Evolutionary conservation across 139 green algal genomes (phyloP).

Genomic region (Tetraselmis striata): DNA sequence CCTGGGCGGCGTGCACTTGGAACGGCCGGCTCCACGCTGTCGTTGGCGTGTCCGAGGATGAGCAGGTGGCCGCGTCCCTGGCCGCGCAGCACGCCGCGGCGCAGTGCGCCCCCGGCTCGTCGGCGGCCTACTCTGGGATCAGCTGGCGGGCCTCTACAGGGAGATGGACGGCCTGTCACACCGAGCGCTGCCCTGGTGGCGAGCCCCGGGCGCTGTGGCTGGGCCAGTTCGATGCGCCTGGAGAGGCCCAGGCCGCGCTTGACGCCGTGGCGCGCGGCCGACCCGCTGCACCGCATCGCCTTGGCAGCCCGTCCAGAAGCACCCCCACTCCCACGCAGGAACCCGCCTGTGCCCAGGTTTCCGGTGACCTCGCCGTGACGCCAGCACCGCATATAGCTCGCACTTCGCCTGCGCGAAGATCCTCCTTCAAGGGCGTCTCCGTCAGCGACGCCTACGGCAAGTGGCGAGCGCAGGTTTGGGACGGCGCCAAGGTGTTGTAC

Average conservation of each 20-base stretch:
- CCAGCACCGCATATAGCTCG: too few species aligned
- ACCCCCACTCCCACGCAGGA: too few species aligned
- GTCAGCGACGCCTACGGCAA: not conserved
- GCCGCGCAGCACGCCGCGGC: not conserved
- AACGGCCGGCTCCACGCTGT: not conserved
- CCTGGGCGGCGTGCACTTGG: not conserved
- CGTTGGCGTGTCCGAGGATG: not conserved
- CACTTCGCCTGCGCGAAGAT: too few species aligned
- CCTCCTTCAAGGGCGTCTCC: not conserved
- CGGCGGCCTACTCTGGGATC: not conserved
- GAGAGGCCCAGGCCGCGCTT: too few species aligned
- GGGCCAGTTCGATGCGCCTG: not conserved
- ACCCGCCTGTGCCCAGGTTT: too few species aligned
- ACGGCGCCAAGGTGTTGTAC: slow-evolving; percentile 38
- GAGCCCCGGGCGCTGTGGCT: not conserved
- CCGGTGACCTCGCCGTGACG: too few species aligned
- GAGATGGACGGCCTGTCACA: not conserved
- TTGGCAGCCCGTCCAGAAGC: too few species aligned
- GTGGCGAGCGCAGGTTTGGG: slow-evolving; percentile 12
- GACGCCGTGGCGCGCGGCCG: too few species aligned
- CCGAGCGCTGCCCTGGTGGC: not conserved
- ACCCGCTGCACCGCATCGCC: too few species aligned
- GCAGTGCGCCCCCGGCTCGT: not conserved
- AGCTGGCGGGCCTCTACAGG: not conserved
- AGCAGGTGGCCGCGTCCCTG: not conserved